phyloP scores from a whole-genome alignment of 306 rosid species.

The Vigna angularis region DNA sequence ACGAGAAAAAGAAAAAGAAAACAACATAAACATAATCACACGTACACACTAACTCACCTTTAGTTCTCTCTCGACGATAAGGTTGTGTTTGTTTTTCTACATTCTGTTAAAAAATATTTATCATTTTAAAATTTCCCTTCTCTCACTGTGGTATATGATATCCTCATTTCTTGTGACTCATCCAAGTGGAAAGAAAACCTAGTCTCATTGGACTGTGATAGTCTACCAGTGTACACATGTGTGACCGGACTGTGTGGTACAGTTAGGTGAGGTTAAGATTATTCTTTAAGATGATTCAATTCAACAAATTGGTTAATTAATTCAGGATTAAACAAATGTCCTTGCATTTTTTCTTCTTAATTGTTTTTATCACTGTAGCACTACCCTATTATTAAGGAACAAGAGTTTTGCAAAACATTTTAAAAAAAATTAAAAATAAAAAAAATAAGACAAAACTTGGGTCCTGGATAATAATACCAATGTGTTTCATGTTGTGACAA shows the following conservation, averaged over 20 bases:
- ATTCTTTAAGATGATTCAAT: slow-evolving; percentile 1
- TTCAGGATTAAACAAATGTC: slow-evolving; percentile 35
- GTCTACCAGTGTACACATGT: not conserved
- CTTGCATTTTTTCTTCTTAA: slow-evolving; percentile 7
- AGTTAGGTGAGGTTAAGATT: slow-evolving; percentile 29
- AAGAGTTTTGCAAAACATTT: not conserved
- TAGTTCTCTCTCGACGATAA: slow-evolving; percentile 49
- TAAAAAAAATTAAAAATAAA: not conserved
- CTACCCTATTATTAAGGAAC: not conserved
- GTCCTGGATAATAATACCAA: not conserved
- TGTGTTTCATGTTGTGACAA: slow-evolving; percentile 21
- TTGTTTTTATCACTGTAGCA: not conserved
- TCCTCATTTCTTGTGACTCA: slow-evolving; percentile 9
- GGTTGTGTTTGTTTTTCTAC: slow-evolving; percentile 37
- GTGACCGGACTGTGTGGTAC: slow-evolving; percentile 42
- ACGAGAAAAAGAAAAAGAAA: slow-evolving; percentile 6
- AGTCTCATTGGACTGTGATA: slow-evolving; percentile 39
- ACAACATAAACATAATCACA: slow-evolving; percentile 24
- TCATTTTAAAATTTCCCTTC: not conserved
- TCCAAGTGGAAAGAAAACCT: not conserved
- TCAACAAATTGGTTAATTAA: not conserved
- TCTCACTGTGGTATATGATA: slow-evolving; percentile 25
- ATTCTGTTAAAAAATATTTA: not conserved
- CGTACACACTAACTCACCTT: slow-evolving; percentile 21
- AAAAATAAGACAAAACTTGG: not conserved